phyloP scores from a whole-genome alignment of 2,329 filamentous ascomycete species.

The Stachybotrys echinatus region DNA sequence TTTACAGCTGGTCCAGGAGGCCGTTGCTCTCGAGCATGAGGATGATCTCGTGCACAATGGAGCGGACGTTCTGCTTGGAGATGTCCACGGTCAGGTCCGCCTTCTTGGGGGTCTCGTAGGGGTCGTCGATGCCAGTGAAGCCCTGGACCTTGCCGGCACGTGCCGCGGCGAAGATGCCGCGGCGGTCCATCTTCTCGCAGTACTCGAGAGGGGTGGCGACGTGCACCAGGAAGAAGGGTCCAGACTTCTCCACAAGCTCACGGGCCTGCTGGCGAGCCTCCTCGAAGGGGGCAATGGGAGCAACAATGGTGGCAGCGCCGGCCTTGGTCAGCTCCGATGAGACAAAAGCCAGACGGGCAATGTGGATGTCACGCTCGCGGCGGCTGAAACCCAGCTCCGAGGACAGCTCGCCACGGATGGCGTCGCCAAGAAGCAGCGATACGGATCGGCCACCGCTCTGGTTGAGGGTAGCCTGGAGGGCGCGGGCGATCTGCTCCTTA shows the following conservation, averaged over 20 bases:
- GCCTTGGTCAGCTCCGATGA: slow-evolving; percentile 90
- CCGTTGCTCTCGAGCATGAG: slow-evolving; percentile 86
- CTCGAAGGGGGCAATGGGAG: slow-evolving; percentile 93
- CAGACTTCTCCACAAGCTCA: slow-evolving; percentile 81
- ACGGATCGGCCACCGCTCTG: slow-evolving; percentile 95
- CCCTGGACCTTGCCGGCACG: slow-evolving; percentile 90
- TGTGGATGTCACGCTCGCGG: slow-evolving; percentile 90
- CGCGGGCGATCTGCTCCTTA: slow-evolving; percentile 94
- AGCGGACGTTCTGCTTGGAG: slow-evolving; percentile 82
- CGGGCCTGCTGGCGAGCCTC: slow-evolving; percentile 69
- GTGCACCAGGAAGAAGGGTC: slow-evolving; percentile 92
- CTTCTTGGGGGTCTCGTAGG: slow-evolving; percentile 81
- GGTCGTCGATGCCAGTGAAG: slow-evolving; percentile 97
- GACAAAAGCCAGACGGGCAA: slow-evolving; percentile 93
- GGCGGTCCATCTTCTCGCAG: slow-evolving; percentile 91
- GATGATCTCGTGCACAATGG: slow-evolving; percentile 94
- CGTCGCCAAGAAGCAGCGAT: slow-evolving; percentile 91
- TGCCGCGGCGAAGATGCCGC: slow-evolving; percentile 81
- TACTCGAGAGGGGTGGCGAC: slow-evolving; percentile 89
- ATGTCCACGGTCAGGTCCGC: slow-evolving; percentile 80
- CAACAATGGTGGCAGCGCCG: slow-evolving; percentile 90
- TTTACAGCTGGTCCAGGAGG: slow-evolving; percentile 67
- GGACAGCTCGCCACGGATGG: slow-evolving; percentile 86
- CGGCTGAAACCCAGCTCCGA: slow-evolving; percentile 93
- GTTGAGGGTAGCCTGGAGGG: slow-evolving; percentile 94